Base-by-base conservation (phyloP, 768 basidiomycete genomes). In the Pilatotrama ljubarskyi region DNA sequence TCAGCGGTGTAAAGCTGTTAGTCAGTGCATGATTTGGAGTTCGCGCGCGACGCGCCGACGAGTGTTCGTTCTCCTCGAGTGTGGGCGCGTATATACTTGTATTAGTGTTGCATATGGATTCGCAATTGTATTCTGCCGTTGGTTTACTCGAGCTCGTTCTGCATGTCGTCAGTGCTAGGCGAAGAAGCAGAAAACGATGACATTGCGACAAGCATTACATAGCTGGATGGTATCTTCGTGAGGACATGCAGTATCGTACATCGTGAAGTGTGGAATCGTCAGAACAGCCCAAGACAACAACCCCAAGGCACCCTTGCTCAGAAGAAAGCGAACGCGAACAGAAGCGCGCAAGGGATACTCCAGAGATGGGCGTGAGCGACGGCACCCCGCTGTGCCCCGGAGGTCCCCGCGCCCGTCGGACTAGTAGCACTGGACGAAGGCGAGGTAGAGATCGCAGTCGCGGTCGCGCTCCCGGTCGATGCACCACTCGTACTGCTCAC, bases 81-180 rank as follows among this genome's bases (percentile, higher is more conserved):
- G 54, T 38, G 36, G n/a, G 55, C 44, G 22, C 37, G 46, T 57
- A 57, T 50, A 22, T 57, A 57, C 38, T 20, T 57, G 55, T 57
- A 48, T 49, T 10, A 49, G 18, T 44, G 35, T 41, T 57, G 47
- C 24, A 9, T 38, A 24, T 18, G 18, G 18, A 7, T 10, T 26
- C 40, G 38, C n/a, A 49, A 49, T 50, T 57, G 55, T 57, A 57
- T 57, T 17, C 22, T 48, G 48, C 13, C 55, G 11, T 46, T 26
- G 43, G 53, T 17, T 57, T 42, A 18, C 29, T 32, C 29, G 29
- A 32, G 10, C 29, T 42, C 8, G 36, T 38, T 20, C 25, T 13
- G 54, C 38, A 26, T 17, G 41, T 6, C 26, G 40, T 7, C 15
- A 3, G 8, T 11, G 24, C n/a, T 2, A 38, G 20, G 5, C 15